Evolutionary conservation across 2,329 filamentous ascomycete genomes (phyloP).

Genomic region (Verticillium zaregamsianum): DNA sequence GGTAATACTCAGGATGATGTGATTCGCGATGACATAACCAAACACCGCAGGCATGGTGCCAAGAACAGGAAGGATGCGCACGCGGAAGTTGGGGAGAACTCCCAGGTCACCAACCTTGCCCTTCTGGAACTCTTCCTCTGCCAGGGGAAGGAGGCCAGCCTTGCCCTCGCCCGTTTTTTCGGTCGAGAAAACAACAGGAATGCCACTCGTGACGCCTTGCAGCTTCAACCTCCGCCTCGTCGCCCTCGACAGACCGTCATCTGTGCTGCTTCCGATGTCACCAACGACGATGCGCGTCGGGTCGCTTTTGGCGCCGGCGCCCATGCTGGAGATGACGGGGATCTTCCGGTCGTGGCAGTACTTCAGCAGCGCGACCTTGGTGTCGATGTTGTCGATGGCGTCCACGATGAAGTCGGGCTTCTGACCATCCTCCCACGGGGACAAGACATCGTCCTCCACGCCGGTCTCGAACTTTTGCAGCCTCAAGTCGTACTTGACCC

Average conservation of each 20-base stretch:
- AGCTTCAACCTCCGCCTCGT: slow-evolving; percentile 77
- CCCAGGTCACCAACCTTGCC: slow-evolving; percentile 83
- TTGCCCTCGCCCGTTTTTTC: slow-evolving; percentile 90
- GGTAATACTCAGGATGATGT: slow-evolving; percentile 77
- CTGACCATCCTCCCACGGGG: slow-evolving; percentile 57
- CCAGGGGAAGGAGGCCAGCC: slow-evolving; percentile 79
- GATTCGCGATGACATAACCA: slow-evolving; percentile 86
- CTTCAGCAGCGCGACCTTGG: slow-evolving; percentile 84
- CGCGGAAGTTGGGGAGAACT: slow-evolving; percentile 86
- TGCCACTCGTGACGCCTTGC: slow-evolving; percentile 75
- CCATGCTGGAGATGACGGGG: slow-evolving; percentile 91
- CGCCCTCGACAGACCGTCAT: slow-evolving; percentile 82
- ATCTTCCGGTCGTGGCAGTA: slow-evolving; percentile 78
- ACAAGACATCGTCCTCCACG: slow-evolving; percentile 64
- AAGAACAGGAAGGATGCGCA: slow-evolving; percentile 89
- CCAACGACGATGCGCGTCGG: slow-evolving; percentile 82
- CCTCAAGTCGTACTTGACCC: slow-evolving; percentile 83
- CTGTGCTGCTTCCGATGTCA: slow-evolving; percentile 82
- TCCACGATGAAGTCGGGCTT: slow-evolving; percentile 88
- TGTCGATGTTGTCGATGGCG: slow-evolving; percentile 97
- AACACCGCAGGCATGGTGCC: slow-evolving; percentile 98
- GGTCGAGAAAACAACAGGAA: slow-evolving; percentile 88
- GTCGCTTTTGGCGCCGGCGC: slow-evolving; percentile 88
- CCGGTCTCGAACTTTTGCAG: slow-evolving; percentile 76
- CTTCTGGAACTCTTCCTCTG: slow-evolving; percentile 83